Base-by-base conservation (phyloP, 148 eudicot genomes). In the Rhododendron mucronatum region DNA sequence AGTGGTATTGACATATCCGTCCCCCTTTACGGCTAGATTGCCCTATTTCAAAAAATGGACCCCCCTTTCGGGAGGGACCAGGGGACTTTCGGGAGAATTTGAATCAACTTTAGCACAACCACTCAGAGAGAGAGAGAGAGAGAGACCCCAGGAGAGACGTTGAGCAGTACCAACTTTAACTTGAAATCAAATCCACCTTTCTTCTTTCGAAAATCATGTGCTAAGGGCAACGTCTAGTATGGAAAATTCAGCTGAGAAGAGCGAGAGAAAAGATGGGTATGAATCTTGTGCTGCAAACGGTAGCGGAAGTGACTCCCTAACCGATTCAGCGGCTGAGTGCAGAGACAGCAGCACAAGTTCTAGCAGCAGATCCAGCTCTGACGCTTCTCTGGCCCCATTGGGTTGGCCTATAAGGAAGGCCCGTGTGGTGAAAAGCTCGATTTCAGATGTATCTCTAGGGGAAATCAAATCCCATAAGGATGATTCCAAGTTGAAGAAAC, bases 371-470 rank as follows among this genome's bases (percentile, higher is more conserved):
- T 88, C 89, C 77, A 91, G 94, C 84, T 86, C 86, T 76, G 91
- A 90, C 71, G 83, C 92, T 79, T 87, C 95, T 2, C 88, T 91
- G 81, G 63, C 94, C 77, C 89, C 88, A 16, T 91, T 96, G 81
- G 96, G 98, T 53, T 96, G 99, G 99, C 98, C 98, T 1, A 95
- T 96, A 81, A 84, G 87, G 18, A 96, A 95, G 78, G 93, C 95
- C 76, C 90, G 85, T 28, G 35, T 89, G 76, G 81, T 84, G 20
- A 88, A 84, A 82, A 39, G 88, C 9, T 81, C 89, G 47, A 48
- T 85, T 88, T 69, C 75, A 12, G 75, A 69, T 69, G 15, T 28
- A 28, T 53, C 87, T 79, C 78, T 57, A 63, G 90, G 51, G 23
- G 87, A 88, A 85, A 41, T 61, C 61, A 78, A 87, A 87, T 14